A percentile compares a stretch with the other conserved stretches of the same genome.
These are phyloP conservation scores for Zygoascus bituminiphila DNA, from an alignment of 805 yeast species.

Conservation along the genomic window DNA sequence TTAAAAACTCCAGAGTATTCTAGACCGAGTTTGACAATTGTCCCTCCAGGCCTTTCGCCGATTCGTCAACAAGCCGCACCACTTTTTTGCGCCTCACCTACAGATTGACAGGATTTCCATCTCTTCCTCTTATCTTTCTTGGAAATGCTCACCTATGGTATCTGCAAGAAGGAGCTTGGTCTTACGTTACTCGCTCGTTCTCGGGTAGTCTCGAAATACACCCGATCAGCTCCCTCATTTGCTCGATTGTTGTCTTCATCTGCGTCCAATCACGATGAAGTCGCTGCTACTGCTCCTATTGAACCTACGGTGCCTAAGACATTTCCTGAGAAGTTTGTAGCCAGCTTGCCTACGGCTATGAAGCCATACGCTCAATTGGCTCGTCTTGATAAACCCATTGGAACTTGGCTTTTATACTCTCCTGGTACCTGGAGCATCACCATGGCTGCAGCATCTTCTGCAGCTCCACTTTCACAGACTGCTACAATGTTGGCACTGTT, in stretches of 20 bases:
- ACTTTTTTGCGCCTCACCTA: too few species aligned
- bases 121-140: neutral
- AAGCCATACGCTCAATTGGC: constrained; percentile 89
- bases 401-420: constrained; percentile 70
- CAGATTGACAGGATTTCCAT: too few species aligned
- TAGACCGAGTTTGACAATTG: too few species aligned
- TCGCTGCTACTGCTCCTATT: neutral
- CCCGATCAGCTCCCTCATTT: neutral
- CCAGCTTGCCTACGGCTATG: constrained; percentile 54
- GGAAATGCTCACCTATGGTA: neutral
- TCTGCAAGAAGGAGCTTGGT: neutral
- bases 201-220: neutral
- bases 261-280: neutral
- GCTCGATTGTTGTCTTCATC: neutral
- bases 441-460: constrained; percentile 68
- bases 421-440: constrained; percentile 93
- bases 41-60: too few species aligned
- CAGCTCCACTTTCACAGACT: constrained; percentile 60
- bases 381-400: constrained; percentile 94
- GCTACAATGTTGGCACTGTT: constrained; percentile 57
- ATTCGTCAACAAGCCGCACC: too few species aligned
- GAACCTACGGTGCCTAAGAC: constrained; percentile 16
- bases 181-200: neutral
- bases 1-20: too few species aligned
- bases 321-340: constrained; percentile 26